A percentile compares a stretch with the other conserved stretches of the same genome.
phyloP scores from a whole-genome alignment of 495 filamentous ascomycete species.

The Aspergillus bridgeri region DNA sequence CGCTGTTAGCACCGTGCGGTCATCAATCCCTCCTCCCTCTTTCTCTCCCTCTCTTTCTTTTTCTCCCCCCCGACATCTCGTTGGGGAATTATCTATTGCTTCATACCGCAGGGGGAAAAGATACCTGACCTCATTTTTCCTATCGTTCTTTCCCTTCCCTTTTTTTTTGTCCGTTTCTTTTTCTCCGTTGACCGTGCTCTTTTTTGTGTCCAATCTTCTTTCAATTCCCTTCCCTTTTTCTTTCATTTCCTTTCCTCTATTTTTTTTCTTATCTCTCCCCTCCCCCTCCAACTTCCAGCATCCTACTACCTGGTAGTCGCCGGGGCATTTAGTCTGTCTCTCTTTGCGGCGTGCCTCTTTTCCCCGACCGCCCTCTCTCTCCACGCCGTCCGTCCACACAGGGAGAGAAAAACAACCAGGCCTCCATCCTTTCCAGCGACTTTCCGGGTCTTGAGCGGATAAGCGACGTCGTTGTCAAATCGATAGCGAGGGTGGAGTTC shows the following conservation, averaged over 20 bases:
- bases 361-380: conserved; percentile 8
- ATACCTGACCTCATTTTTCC: background rate
- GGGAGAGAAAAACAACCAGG: background rate
- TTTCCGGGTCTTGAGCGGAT: background rate
- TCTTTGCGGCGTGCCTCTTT: background rate
- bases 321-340: background rate
- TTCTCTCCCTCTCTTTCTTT: background rate
- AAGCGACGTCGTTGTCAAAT: background rate
- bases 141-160: background rate
- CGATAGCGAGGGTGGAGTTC: background rate
- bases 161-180: conserved; percentile 4
- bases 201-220: background rate
- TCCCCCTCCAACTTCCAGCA: background rate
- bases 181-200: background rate
- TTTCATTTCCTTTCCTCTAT: conserved; percentile 4
- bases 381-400: background rate
- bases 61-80: background rate
- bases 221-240: background rate
- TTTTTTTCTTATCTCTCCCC: conserved; percentile 5
- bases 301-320: background rate
- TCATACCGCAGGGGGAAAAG: background rate
- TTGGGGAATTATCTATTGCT: background rate
- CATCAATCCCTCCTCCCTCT: conserved; percentile 9
- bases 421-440: background rate
- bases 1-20: conserved; percentile 21